phyloP scores from a whole-genome alignment of 768 basidiomycete genomes.

The Lentinus tigrinus region DNA sequence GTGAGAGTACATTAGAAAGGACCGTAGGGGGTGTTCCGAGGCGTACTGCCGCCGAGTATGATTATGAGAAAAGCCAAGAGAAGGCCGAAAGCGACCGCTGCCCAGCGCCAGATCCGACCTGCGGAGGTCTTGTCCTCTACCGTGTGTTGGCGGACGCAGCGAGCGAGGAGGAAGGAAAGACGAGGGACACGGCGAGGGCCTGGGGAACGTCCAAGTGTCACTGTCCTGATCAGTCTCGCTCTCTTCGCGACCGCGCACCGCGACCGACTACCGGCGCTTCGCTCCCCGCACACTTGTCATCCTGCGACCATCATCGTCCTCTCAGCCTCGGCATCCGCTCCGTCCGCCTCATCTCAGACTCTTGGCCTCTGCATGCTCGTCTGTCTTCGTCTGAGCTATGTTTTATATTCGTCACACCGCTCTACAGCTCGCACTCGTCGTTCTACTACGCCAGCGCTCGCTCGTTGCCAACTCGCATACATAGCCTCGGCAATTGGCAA shows the following conservation, averaged over 20 bases:
- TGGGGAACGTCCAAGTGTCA: not conserved
- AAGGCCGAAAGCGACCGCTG: constrained; percentile 5
- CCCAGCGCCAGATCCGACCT: constrained; percentile 19
- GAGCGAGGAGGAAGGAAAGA: constrained; percentile 3
- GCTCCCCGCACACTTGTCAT: not conserved
- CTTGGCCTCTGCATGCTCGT: no score
- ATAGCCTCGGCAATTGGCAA: no score
- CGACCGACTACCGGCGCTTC: not conserved
- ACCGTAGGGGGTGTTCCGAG: constrained; percentile 1
- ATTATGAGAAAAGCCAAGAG: constrained; percentile 13
- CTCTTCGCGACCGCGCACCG: constrained; percentile 9
- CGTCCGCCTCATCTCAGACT: no score
- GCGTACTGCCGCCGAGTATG: constrained; percentile 8
- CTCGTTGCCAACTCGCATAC: not conserved
- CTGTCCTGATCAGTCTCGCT: not conserved
- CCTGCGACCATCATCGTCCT: constrained; percentile 7
- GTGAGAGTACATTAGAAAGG: constrained; percentile 17
- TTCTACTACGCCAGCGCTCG: not conserved
- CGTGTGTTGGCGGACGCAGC: not conserved
- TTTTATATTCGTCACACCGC: no score
- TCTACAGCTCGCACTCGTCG: no score
- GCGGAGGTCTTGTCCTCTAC: constrained; percentile 15
- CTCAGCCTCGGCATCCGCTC: not conserved
- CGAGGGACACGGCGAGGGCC: constrained; percentile 5
- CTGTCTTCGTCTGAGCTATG: no score